Percentiles rank a stretch among this genome's conserved stretches.
Conservation (phyloP, 148 eudicot species). For the Diospyros lotus region DNA sequence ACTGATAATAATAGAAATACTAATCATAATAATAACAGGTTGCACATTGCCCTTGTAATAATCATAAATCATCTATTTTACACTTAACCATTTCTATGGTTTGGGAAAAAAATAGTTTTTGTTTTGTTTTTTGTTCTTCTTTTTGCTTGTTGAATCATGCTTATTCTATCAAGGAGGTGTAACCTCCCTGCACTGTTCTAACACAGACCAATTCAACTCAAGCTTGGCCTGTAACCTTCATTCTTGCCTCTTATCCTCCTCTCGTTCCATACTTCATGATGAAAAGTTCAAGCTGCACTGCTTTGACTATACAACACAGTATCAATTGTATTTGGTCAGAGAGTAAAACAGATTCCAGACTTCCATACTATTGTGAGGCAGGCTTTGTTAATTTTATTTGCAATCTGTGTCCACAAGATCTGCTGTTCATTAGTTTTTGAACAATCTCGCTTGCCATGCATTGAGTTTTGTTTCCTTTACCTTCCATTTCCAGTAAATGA, state of each 20-base stretch:
- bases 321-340: neutral
- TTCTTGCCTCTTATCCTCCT: neutral
- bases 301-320: neutral
- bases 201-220: neutral
- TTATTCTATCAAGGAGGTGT: neutral
- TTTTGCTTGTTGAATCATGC: neutral
- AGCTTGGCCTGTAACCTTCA: neutral
- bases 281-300: neutral
- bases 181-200: slow-evolving; percentile 3
- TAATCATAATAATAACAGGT: neutral
- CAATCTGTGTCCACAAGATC: neutral
- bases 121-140: neutral
- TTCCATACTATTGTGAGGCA: neutral
- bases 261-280: neutral
- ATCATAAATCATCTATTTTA: too few relatives aligned
- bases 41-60: neutral
- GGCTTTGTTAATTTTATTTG: neutral
- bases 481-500: neutral
- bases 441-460: neutral
- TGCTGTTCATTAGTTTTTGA: neutral
- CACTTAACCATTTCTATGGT: too few relatives aligned
- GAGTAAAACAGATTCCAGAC: neutral
- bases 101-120: too few relatives aligned
- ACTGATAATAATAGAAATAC: too few relatives aligned
- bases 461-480: neutral